A percentile compares a stretch with the other conserved stretches of the same genome.
Evolutionary conservation across 169 alveolate genomes (phyloP).

Genomic region (Eimeria tenella): DNA sequence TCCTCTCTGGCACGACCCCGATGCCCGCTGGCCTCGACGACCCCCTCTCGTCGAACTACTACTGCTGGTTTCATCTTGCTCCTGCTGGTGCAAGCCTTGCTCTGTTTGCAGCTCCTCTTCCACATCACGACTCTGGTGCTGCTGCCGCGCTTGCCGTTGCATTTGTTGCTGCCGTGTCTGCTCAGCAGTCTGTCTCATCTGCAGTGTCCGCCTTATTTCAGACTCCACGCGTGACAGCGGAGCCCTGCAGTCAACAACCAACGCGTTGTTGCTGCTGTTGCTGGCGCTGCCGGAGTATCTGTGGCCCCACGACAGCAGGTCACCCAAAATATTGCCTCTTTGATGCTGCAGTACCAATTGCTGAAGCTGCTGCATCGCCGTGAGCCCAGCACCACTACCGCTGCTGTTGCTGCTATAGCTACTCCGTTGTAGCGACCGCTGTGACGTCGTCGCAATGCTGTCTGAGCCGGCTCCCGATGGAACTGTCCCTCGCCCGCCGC

Average conservation of each 20-base stretch:
- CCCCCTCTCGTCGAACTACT: background rate
- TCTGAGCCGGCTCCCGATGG: constrained; percentile 1
- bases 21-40: background rate
- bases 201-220: constrained; percentile 29
- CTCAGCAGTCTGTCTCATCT: background rate
- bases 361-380: constrained; percentile 57
- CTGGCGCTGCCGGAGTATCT: background rate
- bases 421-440: constrained; percentile 37
- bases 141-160: background rate
- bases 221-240: constrained; percentile 40
- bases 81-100: background rate
- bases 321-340: constrained; percentile 35
- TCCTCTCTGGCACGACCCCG: background rate
- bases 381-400: constrained; percentile 1
- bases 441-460: background rate
- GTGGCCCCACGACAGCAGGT: constrained; percentile 23
- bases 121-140: background rate
- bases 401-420: constrained; percentile 10
- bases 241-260: constrained; percentile 40
- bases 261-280: constrained; percentile 48
- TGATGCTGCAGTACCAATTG: constrained; percentile 36
- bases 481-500: constrained; percentile 39
- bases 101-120: background rate
- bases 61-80: constrained; percentile 16
- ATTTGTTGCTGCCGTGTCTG: constrained; percentile 15